Conservation (phyloP, 805 yeast genomes). For the Clavispora santaluciae region DNA sequence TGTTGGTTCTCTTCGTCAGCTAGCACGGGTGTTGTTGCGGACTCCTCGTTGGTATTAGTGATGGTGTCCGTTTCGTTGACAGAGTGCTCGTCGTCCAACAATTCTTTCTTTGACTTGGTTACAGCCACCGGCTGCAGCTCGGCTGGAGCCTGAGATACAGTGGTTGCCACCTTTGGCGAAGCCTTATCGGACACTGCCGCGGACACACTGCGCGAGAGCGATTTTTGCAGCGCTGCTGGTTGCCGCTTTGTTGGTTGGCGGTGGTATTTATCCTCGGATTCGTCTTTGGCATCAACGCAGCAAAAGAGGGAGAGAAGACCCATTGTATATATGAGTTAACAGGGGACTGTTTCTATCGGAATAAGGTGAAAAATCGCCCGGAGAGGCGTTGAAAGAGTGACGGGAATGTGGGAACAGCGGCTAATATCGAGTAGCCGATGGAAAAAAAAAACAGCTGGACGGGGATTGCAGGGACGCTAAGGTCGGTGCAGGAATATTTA, state of each 20-base stretch:
- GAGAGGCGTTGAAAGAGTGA: too few species aligned
- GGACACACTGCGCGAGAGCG: background rate
- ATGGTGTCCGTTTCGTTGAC: constrained; percentile 40
- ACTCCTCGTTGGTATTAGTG: constrained; percentile 31
- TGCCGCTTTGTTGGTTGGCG: constrained; percentile 12
- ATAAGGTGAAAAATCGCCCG: too few species aligned
- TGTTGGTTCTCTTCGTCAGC: background rate
- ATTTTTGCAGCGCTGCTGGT: background rate
- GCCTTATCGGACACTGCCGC: constrained; percentile 1
- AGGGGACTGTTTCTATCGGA: too few species aligned
- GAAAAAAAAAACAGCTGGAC: background rate
- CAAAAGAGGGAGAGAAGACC: constrained; percentile 33
- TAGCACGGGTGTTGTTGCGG: constrained; percentile 15
- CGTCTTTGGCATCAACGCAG: constrained; percentile 33
- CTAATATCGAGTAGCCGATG: background rate
- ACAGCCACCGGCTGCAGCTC: background rate
- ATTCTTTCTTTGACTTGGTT: constrained; percentile 18
- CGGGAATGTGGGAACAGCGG: background rate
- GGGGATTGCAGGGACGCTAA: background rate
- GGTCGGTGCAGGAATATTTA: background rate
- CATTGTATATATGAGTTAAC: constrained; percentile 14
- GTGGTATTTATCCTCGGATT: constrained; percentile 26
- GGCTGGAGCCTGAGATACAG: background rate
- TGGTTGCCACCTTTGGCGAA: constrained; percentile 1
- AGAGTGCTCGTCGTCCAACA: constrained; percentile 34